phyloP scores from a whole-genome alignment of 2,329 filamentous ascomycete genomes.

The Xenoacremonium recifei region DNA sequence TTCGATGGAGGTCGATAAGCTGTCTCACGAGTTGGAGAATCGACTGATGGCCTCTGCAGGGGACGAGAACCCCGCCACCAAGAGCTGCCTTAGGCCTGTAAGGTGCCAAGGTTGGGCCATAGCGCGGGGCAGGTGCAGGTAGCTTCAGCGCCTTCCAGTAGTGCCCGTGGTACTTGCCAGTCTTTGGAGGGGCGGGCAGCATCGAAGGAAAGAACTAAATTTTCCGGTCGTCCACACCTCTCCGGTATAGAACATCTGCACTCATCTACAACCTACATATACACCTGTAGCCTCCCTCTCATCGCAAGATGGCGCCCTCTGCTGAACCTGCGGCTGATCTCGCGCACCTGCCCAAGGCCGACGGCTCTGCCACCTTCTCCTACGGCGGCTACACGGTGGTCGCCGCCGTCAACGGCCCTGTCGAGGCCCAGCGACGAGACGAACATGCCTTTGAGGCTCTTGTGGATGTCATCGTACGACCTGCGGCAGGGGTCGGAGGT shows the following conservation, averaged over 20 bases:
- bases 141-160: too few relatives aligned
- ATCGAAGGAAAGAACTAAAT: neutral
- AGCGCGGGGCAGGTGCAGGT: constrained; percentile 9
- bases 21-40: neutral
- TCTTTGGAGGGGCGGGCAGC: neutral
- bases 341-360: constrained; percentile 65
- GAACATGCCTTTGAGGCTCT: constrained; percentile 89
- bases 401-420: constrained; percentile 85
- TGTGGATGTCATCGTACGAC: constrained; percentile 86
- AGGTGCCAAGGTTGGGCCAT: neutral
- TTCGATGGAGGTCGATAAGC: constrained; percentile 2
- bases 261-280: constrained; percentile 5
- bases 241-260: neutral
- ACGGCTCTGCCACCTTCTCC: constrained; percentile 78
- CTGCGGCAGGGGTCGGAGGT: constrained; percentile 81
- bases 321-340: constrained; percentile 51
- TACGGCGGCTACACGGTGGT: constrained; percentile 77
- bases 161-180: neutral
- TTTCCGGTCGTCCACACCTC: neutral
- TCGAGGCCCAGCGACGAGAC: constrained; percentile 85
- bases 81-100: neutral
- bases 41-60: neutral
- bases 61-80: neutral
- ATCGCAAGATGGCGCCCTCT: constrained; percentile 48
- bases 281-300: constrained; percentile 14